A percentile compares a stretch with the other conserved stretches of the same genome.
phyloP scores from a whole-genome alignment of 176 grass and related monocot species.

The Tillandsia fasciculata region DNA sequence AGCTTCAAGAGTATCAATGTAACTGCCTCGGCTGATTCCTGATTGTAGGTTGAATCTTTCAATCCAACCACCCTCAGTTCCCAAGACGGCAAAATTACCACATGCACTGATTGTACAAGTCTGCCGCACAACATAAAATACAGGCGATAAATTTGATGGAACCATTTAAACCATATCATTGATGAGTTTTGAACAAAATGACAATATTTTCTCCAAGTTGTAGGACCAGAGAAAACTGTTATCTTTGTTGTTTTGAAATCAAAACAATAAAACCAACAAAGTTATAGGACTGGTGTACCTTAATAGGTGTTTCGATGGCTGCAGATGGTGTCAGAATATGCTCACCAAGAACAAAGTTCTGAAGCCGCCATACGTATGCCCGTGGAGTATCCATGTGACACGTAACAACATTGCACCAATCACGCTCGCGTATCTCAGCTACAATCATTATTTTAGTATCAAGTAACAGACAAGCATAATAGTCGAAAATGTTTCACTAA shows the following conservation, averaged over 20 bases:
- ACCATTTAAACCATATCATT: neutral
- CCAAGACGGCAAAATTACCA: conserved; percentile 83
- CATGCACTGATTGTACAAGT: conserved; percentile 94
- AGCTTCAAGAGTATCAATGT: conserved; percentile 39
- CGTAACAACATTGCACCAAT: conserved; percentile 98
- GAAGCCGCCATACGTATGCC: conserved; percentile 97
- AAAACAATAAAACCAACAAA: neutral
- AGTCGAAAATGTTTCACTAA: neutral
- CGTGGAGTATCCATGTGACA: conserved; percentile 83
- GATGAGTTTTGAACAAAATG: neutral
- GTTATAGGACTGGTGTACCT: conserved; percentile 31
- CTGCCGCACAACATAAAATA: conserved; percentile 31
- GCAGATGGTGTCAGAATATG: conserved; percentile 81
- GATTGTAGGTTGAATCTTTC: conserved; percentile 98
- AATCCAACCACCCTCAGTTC: conserved; percentile 87
- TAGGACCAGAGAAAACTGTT: no score
- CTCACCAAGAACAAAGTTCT: conserved; percentile 96
- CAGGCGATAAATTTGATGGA: conserved; percentile 4
- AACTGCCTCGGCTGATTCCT: conserved; percentile 67
- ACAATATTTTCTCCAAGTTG: neutral
- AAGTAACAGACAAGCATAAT: conserved; percentile 12
- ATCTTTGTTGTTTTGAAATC: neutral
- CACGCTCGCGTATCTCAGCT: conserved; percentile 93
- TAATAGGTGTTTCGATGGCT: conserved; percentile 44
- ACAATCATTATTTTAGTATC: conserved; percentile 30